phyloP scores from a whole-genome alignment of 768 basidiomycete species.

The Candolleomyces aberdarensis region DNA sequence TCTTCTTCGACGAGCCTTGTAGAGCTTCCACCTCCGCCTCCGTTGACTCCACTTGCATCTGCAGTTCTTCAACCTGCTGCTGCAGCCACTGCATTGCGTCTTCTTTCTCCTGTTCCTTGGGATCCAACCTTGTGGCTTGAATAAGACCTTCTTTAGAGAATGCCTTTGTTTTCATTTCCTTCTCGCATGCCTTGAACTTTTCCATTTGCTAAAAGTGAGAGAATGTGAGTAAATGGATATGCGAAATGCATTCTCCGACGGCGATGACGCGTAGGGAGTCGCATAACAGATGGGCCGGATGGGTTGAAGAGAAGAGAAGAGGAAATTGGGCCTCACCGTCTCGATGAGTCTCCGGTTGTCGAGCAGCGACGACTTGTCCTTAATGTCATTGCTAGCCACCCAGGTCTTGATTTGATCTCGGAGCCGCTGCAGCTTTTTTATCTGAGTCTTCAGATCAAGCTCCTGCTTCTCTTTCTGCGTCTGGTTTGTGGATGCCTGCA shows the following conservation, averaged over 20 bases:
- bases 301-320: slow-evolving; percentile 12
- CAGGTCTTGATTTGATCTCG: slow-evolving; percentile 99
- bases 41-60: slow-evolving; percentile 88
- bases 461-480: slow-evolving; percentile 55
- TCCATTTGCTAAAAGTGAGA: slow-evolving; percentile 92
- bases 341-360: slow-evolving; percentile 97
- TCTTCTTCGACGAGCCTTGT: slow-evolving; percentile 81
- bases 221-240: slow-evolving; percentile 6
- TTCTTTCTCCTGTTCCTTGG: slow-evolving; percentile 94
- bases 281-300: not conserved
- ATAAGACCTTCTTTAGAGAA: slow-evolving; percentile 98
- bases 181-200: slow-evolving; percentile 99
- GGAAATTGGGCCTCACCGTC: slow-evolving; percentile 59
- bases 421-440: slow-evolving; percentile 96
- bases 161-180: slow-evolving; percentile 99
- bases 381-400: slow-evolving; percentile 97
- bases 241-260: not conserved
- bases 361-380: slow-evolving; percentile 90
- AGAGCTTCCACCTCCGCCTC: slow-evolving; percentile 93
- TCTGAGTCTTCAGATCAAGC: slow-evolving; percentile 72
- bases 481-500: slow-evolving; percentile 92
- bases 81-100: slow-evolving; percentile 89
- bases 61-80: slow-evolving; percentile 84
- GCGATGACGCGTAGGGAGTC: not conserved
- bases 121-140: slow-evolving; percentile 91